Conservation (phyloP, 768 basidiomycete genomes). For the Steccherinum ochraceum region DNA sequence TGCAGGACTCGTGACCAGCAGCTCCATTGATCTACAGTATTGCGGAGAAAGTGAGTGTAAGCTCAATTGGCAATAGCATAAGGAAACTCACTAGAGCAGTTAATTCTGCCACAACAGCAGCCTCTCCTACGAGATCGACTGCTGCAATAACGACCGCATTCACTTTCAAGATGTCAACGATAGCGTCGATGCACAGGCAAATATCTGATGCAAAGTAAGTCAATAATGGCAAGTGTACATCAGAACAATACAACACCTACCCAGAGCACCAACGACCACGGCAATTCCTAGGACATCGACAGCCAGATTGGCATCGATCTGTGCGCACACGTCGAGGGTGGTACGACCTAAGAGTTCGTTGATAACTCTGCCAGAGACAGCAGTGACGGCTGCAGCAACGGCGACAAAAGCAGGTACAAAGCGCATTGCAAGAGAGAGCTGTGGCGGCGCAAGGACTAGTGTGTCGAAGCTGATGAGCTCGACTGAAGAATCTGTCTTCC, state of each 20-base stretch:
- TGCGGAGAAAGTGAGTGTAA: neutral
- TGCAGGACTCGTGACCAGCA: conserved; percentile 23
- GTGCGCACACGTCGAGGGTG: conserved; percentile 33
- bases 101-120: conserved; percentile 23
- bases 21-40: conserved; percentile 25
- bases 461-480: neutral
- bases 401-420: neutral
- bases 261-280: conserved; percentile 22
- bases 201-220: conserved; percentile 22
- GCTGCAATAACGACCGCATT: conserved; percentile 26
- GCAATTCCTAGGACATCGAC: conserved; percentile 19
- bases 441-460: neutral
- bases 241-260: conserved; percentile 14
- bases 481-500: neutral
- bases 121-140: conserved; percentile 24
- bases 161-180: conserved; percentile 29
- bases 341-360: conserved; percentile 1
- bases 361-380: neutral
- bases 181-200: conserved; percentile 37
- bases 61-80: no score
- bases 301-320: conserved; percentile 26
- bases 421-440: neutral
- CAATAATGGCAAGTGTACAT: conserved; percentile 1
- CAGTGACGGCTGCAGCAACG: neutral
- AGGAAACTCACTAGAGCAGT: conserved; percentile 32